Base-by-base conservation (phyloP, 352 stramenopile genomes). In the Phytopythium vexans region DNA sequence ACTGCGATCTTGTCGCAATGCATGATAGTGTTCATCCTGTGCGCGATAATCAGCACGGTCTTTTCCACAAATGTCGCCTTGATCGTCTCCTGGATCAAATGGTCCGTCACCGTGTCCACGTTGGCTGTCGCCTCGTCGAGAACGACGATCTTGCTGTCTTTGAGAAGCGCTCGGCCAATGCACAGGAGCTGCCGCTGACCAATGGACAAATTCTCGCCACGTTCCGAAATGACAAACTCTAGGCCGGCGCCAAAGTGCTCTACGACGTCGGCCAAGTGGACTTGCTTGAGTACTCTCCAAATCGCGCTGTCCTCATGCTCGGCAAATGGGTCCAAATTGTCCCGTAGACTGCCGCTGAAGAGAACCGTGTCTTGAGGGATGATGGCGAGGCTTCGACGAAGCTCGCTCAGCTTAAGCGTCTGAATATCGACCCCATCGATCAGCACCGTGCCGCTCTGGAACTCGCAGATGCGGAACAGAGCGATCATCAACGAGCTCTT, bases 11-110 rank as follows among this genome's bases (percentile, higher is more conserved):
- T 73, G 60, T 98, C 91, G 57, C 81, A 92, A 41, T 98, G 88
- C 68, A 97, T 81, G 52, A 98, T 96, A 14, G 93, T 98, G 58
- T 98, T 81, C 33, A 99, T 71, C 11, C 96, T 79, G 64, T 99
- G 96, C 8, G 96, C 96, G 49, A 99, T 97, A 3, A 89, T 98
- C 5, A 99, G 60, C 39, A 97, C 60, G 1, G 96, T 99, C 47
- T 78, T 95, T 39, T 84, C 54, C 11, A 53, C 49, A 61, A 98
- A 98, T 32, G 54, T 68, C 31, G 62, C 46, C 40, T 61, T 58
- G 41, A 88, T 77, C 6, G 68, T 79, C 16, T 39, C 21, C 67
- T 98, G 94, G 52, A 98, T 95, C 33, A 84, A 58, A 11, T 49
- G 49, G 62, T 97, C 89, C 0, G 89, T 96, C 44, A 83, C 78